These are phyloP conservation scores for Stentor coeruleus DNA, from an alignment of 73 alveolate species.

Conservation along the genomic window DNA sequence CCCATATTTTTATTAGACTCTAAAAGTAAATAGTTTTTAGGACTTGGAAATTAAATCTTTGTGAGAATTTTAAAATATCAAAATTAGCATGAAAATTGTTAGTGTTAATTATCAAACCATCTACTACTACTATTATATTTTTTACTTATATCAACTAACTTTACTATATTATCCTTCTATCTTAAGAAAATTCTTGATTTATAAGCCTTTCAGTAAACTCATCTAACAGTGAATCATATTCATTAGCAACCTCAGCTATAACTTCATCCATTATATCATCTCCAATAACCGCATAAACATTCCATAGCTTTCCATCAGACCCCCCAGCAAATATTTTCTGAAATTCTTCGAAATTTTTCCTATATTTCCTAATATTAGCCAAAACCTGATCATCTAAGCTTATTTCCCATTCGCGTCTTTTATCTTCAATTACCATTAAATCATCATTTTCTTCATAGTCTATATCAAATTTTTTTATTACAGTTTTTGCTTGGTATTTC, in stretches of 20 bases:
- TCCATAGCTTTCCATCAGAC: constrained; percentile 16
- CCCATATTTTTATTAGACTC: no score
- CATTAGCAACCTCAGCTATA: not conserved
- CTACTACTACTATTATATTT: no score
- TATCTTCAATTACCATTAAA: not conserved
- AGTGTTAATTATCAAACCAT: no score
- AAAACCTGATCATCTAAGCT: not conserved
- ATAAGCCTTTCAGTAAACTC: constrained; percentile 8
- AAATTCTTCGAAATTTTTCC: not conserved
- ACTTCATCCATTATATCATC: constrained; percentile 16
- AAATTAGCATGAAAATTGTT: no score
- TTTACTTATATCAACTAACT: no score
- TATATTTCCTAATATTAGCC: not conserved
- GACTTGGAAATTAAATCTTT: no score
- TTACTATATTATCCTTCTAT: not conserved
- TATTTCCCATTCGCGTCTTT: constrained; percentile 1
- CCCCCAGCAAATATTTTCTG: not conserved
- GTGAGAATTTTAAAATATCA: no score
- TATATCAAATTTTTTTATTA: not conserved
- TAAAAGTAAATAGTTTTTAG: no score
- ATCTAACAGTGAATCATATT: not conserved
- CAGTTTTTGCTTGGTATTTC: not conserved
- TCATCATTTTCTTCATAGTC: not conserved
- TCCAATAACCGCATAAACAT: constrained; percentile 10
- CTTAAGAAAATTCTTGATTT: not conserved